These are phyloP conservation scores for Somion occarium DNA, from an alignment of 1,284 basidiomycete species.

Conservation along the genomic window DNA sequence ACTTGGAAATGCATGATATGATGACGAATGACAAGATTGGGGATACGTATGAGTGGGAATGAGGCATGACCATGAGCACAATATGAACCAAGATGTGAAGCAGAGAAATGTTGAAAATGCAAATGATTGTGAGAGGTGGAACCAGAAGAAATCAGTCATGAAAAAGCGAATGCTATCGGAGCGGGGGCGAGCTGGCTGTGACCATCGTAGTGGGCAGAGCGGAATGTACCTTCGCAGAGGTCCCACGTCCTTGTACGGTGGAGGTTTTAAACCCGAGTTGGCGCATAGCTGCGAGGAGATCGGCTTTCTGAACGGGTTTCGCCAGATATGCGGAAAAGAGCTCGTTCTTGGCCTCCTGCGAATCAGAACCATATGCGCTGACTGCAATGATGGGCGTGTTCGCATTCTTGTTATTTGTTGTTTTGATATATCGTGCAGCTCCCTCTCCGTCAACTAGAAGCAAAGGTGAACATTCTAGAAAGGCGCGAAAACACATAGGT, in stretches of 20 bases:
- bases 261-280: constrained; percentile 86
- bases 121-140: constrained; percentile 30
- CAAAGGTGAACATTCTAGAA: constrained; percentile 15
- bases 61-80: constrained; percentile 14
- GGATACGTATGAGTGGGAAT: constrained; percentile 18
- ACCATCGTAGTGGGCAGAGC: not conserved
- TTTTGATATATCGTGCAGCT: constrained; percentile 91
- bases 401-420: constrained; percentile 88
- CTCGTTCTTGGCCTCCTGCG: constrained; percentile 63
- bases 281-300: constrained; percentile 75
- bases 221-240: constrained; percentile 34
- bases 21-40: constrained; percentile 14
- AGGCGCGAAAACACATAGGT: constrained; percentile 2
- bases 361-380: constrained; percentile 73
- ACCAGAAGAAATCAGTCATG: constrained; percentile 14
- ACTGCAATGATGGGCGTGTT: constrained; percentile 90
- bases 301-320: constrained; percentile 86
- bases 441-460: constrained; percentile 82
- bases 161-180: constrained; percentile 21
- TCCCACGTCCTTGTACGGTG: constrained; percentile 42
- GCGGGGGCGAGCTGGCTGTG: constrained; percentile 9
- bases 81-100: constrained; percentile 18
- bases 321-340: constrained; percentile 83
- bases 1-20: constrained; percentile 31
- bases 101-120: constrained; percentile 19